Conservation (phyloP, 2,329 filamentous ascomycete species). For the Podosphaera fusca region DNA sequence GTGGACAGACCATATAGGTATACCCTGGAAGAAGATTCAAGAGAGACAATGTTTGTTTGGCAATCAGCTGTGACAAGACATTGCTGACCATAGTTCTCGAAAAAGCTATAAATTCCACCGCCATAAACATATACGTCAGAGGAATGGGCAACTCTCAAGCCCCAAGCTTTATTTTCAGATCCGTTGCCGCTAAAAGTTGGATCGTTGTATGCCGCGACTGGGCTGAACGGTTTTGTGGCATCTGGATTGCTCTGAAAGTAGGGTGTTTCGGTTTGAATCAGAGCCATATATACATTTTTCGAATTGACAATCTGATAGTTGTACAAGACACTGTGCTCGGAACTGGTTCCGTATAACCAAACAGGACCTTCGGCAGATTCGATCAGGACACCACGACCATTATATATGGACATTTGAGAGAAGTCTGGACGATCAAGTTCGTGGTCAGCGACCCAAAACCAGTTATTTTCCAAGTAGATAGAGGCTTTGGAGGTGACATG, state of each 20-base stretch:
- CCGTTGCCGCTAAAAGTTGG: conserved; percentile 37
- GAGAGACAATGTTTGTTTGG: conserved; percentile 54
- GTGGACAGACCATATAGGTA: conserved; percentile 48
- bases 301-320: conserved; percentile 72
- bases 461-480: conserved; percentile 69
- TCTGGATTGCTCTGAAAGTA: conserved; percentile 72
- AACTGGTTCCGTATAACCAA: conserved; percentile 62
- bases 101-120: conserved; percentile 60
- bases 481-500: conserved; percentile 39
- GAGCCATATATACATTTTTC: conserved; percentile 55
- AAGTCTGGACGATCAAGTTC: conserved; percentile 55
- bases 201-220: conserved; percentile 34
- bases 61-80: conserved; percentile 47
- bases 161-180: conserved; percentile 43
- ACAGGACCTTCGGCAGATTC: conserved; percentile 50
- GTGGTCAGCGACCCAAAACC: conserved; percentile 82
- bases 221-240: conserved; percentile 39
- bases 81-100: conserved; percentile 54
- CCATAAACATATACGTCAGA: conserved; percentile 46
- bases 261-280: conserved; percentile 77
- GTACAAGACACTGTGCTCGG: conserved; percentile 43
- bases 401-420: conserved; percentile 70
- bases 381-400: conserved; percentile 47
- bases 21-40: conserved; percentile 37
- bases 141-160: conserved; percentile 46